Evolutionary conservation across 83 land plant species (phyloP), one percentile per base, ranked within the genome.

Genomic region (Diphasiastrum complanatum): DNA sequence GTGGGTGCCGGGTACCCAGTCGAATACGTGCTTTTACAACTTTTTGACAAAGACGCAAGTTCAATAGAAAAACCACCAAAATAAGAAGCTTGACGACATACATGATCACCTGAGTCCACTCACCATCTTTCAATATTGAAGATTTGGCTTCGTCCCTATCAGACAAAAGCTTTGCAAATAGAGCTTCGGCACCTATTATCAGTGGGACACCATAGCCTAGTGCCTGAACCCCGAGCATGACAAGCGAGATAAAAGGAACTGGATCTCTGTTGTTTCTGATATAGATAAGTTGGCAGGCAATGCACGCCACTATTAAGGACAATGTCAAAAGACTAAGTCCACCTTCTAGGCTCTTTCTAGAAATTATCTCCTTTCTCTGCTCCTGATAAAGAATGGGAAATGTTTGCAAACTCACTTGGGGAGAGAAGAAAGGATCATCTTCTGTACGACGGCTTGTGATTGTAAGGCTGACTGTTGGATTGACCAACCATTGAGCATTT

Each of bases 121-220:
- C 64, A 28, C 66, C 65, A 41, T 46, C 73, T 5, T 67, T 58
- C 6, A 78, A 37, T 56, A 68, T 5, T 8, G 19, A 5, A 5
- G 10, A 3, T 45, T 64, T 25, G 60, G 68, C 28, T 19, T 46
- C 2, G 29, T 47, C 8, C 56, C 67, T 29, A 53, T 78, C 79
- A 38, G 73, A 67, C 26, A 57, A 51, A 45, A 45, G 22, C 66
- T 46, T 63, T 12, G 75, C 74, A 51, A 83, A 86, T 30, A 80
- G 51, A 23, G 85, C 91, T 63, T 83, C 91, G 0, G 78, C 78
- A 34, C 74, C 91, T 19, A 80, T 83, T 66, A 86, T 67, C 19
- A 85, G 72, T n/a, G 91, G 91, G 33, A 85, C 67, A 51, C 74
- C 66, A 59, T 75, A 85, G n/a, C 88, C 88, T 12, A 84, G 37